Evolutionary conservation across 176 grass and related monocot species (phyloP).

Genomic region (Lolium rigidum): DNA sequence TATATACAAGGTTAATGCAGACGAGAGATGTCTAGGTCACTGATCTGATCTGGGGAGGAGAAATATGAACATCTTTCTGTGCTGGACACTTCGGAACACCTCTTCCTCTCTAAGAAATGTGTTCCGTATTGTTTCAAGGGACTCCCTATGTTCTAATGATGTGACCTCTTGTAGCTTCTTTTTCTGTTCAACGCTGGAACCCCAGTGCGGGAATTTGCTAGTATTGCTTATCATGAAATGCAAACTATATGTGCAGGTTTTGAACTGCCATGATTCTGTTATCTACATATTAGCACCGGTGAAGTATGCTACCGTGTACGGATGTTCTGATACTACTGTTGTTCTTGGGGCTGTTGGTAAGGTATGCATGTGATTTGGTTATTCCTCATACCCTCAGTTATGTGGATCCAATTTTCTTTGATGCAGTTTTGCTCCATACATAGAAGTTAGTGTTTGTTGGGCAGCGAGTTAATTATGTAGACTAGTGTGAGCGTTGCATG

Average conservation of each 20-base stretch:
- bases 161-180: conserved; percentile 6
- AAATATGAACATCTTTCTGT: background rate
- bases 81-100: background rate
- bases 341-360: conserved; percentile 98
- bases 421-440: conserved; percentile 1
- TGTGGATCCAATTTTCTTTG: background rate
- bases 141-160: conserved; percentile 5
- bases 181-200: conserved; percentile 22
- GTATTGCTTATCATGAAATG: conserved; percentile 19
- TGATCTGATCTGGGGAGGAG: conserved; percentile 18
- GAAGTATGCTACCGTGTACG: conserved; percentile 91
- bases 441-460: background rate
- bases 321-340: conserved; percentile 95
- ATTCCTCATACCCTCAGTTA: conserved; percentile 2
- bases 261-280: conserved; percentile 97
- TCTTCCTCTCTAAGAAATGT: conserved; percentile 24
- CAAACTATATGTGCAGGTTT: conserved; percentile 63
- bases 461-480: background rate
- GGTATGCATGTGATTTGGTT: conserved; percentile 51
- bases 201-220: background rate
- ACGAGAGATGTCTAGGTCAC: background rate
- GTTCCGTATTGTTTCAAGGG: conserved; percentile 19
- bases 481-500: background rate
- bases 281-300: conserved; percentile 98
- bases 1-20: conserved; percentile 9